These are phyloP conservation scores for Cubamyces lactineus DNA, from an alignment of 768 basidiomycete genomes.

Conservation along the genomic window DNA sequence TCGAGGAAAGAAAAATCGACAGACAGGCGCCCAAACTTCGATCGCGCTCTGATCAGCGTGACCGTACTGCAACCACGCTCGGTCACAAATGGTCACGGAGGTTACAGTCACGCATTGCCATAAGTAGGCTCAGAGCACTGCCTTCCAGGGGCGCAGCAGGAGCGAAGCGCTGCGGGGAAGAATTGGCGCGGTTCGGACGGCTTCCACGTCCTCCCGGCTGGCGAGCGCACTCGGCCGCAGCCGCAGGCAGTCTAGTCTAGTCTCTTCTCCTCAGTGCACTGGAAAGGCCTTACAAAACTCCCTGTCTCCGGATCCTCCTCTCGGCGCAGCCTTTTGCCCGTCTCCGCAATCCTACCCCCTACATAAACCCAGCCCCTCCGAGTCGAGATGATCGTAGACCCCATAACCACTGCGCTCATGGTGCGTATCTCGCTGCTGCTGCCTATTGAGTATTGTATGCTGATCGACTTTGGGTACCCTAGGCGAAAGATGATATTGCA, in stretches of 20 bases:
- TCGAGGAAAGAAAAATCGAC: slow-evolving; percentile 9
- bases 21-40: slow-evolving; percentile 9
- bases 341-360: neutral
- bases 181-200: neutral
- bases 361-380: slow-evolving; percentile 13
- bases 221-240: slow-evolving; percentile 2
- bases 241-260: neutral
- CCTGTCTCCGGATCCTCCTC: neutral
- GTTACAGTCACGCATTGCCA: neutral
- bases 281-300: slow-evolving; percentile 19
- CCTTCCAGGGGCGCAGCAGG: slow-evolving; percentile 14
- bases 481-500: slow-evolving; percentile 10
- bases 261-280: neutral
- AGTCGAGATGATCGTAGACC: slow-evolving; percentile 27
- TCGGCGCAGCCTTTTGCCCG: neutral
- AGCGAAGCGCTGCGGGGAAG: slow-evolving; percentile 1
- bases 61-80: neutral
- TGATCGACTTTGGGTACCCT: neutral
- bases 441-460: neutral
- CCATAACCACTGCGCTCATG: slow-evolving; percentile 21
- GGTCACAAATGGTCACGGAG: neutral
- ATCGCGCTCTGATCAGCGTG: slow-evolving; percentile 19
- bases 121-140: slow-evolving; percentile 3
- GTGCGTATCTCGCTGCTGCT: slow-evolving; percentile 7
- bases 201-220: slow-evolving; percentile 4